Base-by-base conservation (phyloP, 306 rosid species). In the Prunus mongolica region DNA sequence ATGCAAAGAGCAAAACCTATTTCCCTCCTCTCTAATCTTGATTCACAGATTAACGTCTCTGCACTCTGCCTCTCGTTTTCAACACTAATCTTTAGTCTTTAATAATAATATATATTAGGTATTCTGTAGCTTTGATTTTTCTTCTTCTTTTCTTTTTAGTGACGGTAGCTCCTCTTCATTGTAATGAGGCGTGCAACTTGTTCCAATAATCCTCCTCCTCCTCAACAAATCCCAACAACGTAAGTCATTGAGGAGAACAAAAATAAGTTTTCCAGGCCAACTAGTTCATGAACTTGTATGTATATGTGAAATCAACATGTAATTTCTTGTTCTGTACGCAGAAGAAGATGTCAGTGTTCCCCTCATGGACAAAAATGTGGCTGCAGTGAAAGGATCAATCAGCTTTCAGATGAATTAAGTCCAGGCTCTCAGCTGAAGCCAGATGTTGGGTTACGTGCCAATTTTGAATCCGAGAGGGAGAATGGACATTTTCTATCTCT, bases 141-240 rank as follows among this genome's bases (percentile, higher is more conserved):
- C 18, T n/a, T 10, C 49, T 30, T 51, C 54, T 30, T 19, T 34
- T 12, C 18, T n/a, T 10, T 27, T 30, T 51, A 56, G 9, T n/a
- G 3, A 56, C 27, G 3, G 13, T 11, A 60, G 28, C n/a, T 25
- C n/a, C 27, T 65, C 50, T 19, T 65, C 67, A 18, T 63, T 60
- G 46, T 25, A 60, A 46, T 58, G n/a, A 60, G 60, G 69, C 77
- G 6, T 73, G 77, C 46, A 60, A 18, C 68, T 2, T 60, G n/a
- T 46, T 45, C 69, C 45, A 27, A 73, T 45, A 28, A 45, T 44
- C 8, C 41, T 72, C 49, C 41, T 72, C 49, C 52, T 58, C 66
- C 52, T 56, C 54, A 22, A 55, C 52, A 72, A 34, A 51, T 46
- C 51, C 73, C 73, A 8, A 18, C 45, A 15, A 73, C 50, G 67